These are phyloP conservation scores for Mrakia gelida DNA, from an alignment of 768 basidiomycete genomes.

Conservation along the genomic window DNA sequence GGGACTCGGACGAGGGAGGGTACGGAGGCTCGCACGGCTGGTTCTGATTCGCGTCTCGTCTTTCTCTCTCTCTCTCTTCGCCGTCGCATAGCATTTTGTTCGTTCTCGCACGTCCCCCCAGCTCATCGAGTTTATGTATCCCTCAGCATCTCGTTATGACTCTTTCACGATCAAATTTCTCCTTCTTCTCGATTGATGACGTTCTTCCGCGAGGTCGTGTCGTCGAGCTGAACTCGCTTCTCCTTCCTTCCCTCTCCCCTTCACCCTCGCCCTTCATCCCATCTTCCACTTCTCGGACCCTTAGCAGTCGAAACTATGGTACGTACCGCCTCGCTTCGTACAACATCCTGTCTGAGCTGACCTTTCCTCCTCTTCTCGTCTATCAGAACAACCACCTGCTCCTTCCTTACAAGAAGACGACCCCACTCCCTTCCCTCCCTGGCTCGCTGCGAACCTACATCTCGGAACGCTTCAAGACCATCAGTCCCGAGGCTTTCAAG, in stretches of 20 bases:
- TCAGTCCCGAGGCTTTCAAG: conserved; percentile 79
- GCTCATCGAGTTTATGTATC: no score
- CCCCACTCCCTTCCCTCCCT: conserved; percentile 54
- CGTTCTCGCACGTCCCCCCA: no score
- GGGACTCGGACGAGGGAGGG: neutral
- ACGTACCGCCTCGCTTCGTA: neutral
- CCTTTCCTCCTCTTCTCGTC: neutral
- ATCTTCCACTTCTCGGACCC: no score
- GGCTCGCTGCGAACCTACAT: conserved; percentile 52
- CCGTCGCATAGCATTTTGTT: no score
- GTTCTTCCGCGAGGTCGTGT: no score
- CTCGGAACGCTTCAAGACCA: conserved; percentile 56
- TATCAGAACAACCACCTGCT: conserved; percentile 59
- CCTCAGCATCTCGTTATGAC: no score
- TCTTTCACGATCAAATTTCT: no score
- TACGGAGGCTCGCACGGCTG: neutral
- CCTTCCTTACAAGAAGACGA: conserved; percentile 70
- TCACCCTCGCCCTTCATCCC: no score
- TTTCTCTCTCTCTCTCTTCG: neutral
- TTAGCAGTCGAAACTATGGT: neutral
- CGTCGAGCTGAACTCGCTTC: no score
- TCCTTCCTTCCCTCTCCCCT: no score
- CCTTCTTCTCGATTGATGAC: no score
- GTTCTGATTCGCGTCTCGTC: neutral
- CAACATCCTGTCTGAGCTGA: neutral